Evolutionary conservation across 805 yeast species (phyloP), one percentile per base, ranked within the genome.

Genomic region (Yarrowia yakushimensis): DNA sequence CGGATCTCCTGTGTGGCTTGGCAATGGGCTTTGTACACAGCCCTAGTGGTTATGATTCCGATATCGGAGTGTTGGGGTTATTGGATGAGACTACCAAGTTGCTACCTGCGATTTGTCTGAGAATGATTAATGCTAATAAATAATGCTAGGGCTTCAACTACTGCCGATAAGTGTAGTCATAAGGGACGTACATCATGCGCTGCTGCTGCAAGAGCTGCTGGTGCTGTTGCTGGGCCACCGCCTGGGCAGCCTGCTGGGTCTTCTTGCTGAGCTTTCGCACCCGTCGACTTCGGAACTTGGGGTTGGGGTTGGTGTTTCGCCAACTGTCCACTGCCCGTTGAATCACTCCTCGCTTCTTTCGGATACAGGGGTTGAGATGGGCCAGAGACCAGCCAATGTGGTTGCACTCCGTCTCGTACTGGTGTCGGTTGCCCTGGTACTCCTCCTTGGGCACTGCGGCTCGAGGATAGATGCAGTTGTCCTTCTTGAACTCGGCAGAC

Each of bases 241-340:
- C 59, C 43, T 52, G 59, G 11, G 43, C 43, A 0, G 59, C 59
- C 43, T 52, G 59, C 15, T 52, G 59, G 0, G 59, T 36, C 12
- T 52, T 52, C 13, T 52, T 52, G 13, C 34, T 25, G 25, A 55
- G 27, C 15, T 55, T 55, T n/a, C 69, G 64, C 11, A 79, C 81
- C 41, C 82, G 71, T 46, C 83, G 75, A n/a, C 78, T 73, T 55
- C 81, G 71, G 48, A 74, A 69, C 4, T 72, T 69, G 17, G 74
- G 73, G 60, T 80, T 80, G 9, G 71, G 68, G 65, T 80, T 73
- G 5, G 82, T 76, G 68, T 81, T 81, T 65, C 84, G 73, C 82
- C 82, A 81, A 7, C 78, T 72, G 64, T 80, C 84, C 15, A 81
- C 84, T 1, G 84, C 83, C 30, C 83, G 72, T 66, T 81, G 84